Percentiles rank a stretch among this genome's conserved stretches.
Evolutionary conservation across 306 rosid species (phyloP).

Genomic region (Calophaca sinica): DNA sequence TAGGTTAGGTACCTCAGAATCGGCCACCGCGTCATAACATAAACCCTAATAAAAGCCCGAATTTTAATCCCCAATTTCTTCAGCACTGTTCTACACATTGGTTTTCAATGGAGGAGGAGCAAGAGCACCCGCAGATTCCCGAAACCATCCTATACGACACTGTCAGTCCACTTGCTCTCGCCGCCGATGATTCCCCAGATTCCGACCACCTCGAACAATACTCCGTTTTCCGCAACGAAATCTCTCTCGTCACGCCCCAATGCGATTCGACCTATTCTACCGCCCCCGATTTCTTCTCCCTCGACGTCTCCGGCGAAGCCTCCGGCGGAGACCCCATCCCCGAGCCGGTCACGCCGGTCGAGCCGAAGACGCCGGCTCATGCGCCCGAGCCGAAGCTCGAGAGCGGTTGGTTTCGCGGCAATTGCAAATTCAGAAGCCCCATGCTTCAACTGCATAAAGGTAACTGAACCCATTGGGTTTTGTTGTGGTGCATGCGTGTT

Average conservation of each 20-base stretch:
- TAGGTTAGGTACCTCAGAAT: background rate
- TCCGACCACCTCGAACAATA: constrained; percentile 54
- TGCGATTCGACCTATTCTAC: constrained; percentile 44
- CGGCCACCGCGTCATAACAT: background rate
- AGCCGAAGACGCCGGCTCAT: constrained; percentile 58
- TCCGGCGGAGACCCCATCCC: constrained; percentile 37
- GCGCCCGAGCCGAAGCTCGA: constrained; percentile 74
- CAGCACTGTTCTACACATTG: background rate
- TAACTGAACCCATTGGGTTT: constrained; percentile 36
- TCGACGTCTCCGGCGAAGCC: constrained; percentile 61
- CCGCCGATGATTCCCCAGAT: constrained; percentile 43
- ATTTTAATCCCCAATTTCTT: constrained; percentile 17
- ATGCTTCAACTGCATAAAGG: constrained; percentile 99
- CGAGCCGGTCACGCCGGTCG: constrained; percentile 4
- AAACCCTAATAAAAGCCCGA: constrained; percentile 47
- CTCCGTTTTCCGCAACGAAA: constrained; percentile 78
- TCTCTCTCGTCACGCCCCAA: constrained; percentile 60
- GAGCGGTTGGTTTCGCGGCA: constrained; percentile 84
- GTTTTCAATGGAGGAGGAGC: constrained; percentile 55
- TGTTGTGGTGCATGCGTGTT: constrained; percentile 5
- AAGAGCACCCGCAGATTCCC: constrained; percentile 1
- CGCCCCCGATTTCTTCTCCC: constrained; percentile 76
- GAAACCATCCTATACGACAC: constrained; percentile 65
- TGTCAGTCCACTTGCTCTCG: constrained; percentile 54
- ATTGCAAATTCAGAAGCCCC: constrained; percentile 76